Base-by-base conservation (phyloP, 1,284 basidiomycete species). In the Fomitiporia mediterranea region DNA sequence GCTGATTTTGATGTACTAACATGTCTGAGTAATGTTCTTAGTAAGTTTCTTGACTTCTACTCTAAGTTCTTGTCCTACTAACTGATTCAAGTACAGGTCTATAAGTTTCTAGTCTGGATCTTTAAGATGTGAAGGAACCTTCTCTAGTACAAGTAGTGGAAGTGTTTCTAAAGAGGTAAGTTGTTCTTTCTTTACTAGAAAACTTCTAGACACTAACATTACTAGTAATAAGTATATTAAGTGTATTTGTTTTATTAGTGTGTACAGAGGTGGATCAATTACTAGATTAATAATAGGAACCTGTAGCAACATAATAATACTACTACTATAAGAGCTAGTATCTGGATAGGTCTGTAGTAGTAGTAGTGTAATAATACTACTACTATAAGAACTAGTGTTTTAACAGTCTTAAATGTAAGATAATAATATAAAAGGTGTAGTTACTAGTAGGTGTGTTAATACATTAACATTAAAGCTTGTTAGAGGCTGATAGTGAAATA, bases 21-120 rank as follows among this genome's bases (percentile, higher is more conserved):
- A 25, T 8, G 60, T 61, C 37, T 55, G 47, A 27, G 32, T 37
- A 8, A 67, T 60, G 44, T 47, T 50, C 21, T 39, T 8, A 2
- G 52, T 56, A 25, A 53, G 40, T 48, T 21, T 17, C 32, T 35
- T 25, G 2, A 50, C 32, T 19, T 46, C 13, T n/a, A n/a, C 15
- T 39, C 37, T 3, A 19, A 13, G 19, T 13, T 39, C 3, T 39
- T 13, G 11, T 13, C 21, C 40, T 27, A 6, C 13, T n/a, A 55
- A 34, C 25, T 55, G 17, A 4, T 37, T 19, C 53, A 11, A 32
- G 23, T 39, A 27, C n/a, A 11, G 21, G 5, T 27, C 15, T 21
- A 32, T 25, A 21, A 37, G 30, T 13, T n/a, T 13, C 53, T 46
- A 55, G n/a, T 55, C 53, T 19, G 47, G 46, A 6, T 55, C 34